phyloP scores from a whole-genome alignment of 2,329 filamentous ascomycete genomes.

The Iodosphaeria phyllophila region DNA sequence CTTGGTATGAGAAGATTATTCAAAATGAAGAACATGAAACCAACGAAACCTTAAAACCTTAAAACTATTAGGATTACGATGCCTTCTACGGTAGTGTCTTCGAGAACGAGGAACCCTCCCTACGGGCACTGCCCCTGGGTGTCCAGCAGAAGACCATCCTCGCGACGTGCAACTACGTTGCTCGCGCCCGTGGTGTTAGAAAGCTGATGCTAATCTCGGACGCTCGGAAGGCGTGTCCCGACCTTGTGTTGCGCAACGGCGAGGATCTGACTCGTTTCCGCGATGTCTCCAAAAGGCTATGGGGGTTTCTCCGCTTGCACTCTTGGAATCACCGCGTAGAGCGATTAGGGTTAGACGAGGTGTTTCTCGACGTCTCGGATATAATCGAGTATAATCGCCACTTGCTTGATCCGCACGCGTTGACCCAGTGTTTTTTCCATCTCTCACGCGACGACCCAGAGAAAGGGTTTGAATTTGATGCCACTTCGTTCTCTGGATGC shows the following conservation, averaged over 20 bases:
- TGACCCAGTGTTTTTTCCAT: constrained; percentile 60
- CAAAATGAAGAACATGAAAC: constrained; percentile 1
- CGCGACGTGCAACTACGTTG: constrained; percentile 88
- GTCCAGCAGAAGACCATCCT: constrained; percentile 88
- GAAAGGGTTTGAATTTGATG: constrained; percentile 64
- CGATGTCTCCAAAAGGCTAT: constrained; percentile 68
- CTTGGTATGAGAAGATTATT: no score
- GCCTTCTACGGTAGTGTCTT: constrained; percentile 92
- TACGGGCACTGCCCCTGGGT: constrained; percentile 59
- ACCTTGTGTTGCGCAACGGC: constrained; percentile 69
- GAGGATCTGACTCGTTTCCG: constrained; percentile 77
- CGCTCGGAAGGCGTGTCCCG: constrained; percentile 62
- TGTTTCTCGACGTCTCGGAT: constrained; percentile 71
- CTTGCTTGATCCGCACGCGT: constrained; percentile 46
- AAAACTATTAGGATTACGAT: constrained; percentile 47
- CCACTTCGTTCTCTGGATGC: constrained; percentile 45
- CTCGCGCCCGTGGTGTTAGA: constrained; percentile 49
- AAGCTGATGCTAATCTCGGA: constrained; percentile 80
- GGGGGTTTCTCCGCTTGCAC: constrained; percentile 49
- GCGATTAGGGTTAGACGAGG: constrained; percentile 78
- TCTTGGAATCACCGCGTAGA: constrained; percentile 69
- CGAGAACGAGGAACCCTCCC: constrained; percentile 57
- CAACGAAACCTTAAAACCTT: constrained; percentile 2
- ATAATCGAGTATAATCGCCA: constrained; percentile 66
- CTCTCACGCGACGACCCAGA: constrained; percentile 57